Percentiles rank a stretch among this genome's conserved stretches.
Evolutionary conservation across 768 basidiomycete genomes (phyloP).

Genomic region (Hygrocybe coccinea): DNA sequence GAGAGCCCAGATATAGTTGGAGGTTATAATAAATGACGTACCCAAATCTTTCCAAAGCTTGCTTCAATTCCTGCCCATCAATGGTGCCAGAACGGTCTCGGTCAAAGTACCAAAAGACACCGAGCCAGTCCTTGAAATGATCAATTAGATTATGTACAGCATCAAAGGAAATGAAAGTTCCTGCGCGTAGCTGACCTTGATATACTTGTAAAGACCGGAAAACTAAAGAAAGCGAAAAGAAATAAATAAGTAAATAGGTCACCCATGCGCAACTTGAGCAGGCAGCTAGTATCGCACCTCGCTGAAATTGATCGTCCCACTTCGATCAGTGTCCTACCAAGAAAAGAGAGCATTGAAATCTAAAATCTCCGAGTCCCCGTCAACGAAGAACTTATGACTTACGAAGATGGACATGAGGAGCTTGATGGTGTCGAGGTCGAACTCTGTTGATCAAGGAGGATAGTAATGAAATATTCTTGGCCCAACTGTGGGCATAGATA

Average conservation of each 20-base stretch:
- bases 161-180: background rate
- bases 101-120: constrained; percentile 79
- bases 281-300: no score
- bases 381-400: no score
- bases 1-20: no score
- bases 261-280: no score
- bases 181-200: constrained; percentile 62
- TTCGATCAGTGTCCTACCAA: constrained; percentile 66
- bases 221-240: constrained; percentile 45
- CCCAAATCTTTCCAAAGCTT: constrained; percentile 74
- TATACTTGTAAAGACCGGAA: constrained; percentile 74
- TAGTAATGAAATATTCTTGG: background rate
- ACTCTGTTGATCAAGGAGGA: constrained; percentile 50
- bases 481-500: background rate
- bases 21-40: no score
- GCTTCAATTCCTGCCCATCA: constrained; percentile 59
- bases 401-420: constrained; percentile 81
- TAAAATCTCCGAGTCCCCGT: no score
- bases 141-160: background rate
- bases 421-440: constrained; percentile 84
- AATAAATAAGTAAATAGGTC: no score
- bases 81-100: constrained; percentile 79
- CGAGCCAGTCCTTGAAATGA: constrained; percentile 65
- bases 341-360: no score
- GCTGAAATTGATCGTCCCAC: constrained; percentile 74